Percentiles rank a stretch among this genome's conserved stretches.
phyloP scores from a whole-genome alignment of 2,329 filamentous ascomycete genomes.

The Fusarium sp. region DNA sequence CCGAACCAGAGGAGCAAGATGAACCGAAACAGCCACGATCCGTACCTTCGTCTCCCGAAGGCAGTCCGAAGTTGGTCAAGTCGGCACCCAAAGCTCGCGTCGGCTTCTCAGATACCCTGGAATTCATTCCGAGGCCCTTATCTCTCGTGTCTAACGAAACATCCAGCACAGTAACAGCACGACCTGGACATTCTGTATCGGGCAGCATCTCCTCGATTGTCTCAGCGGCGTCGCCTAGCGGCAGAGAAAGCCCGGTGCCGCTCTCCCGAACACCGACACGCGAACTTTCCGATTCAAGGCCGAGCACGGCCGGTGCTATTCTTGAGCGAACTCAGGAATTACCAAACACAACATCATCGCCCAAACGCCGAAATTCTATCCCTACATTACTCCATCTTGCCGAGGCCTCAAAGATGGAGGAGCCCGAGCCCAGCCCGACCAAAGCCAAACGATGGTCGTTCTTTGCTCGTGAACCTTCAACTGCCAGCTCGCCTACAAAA shows the following conservation, averaged over 20 bases:
- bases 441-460: slow-evolving; percentile 75
- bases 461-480: slow-evolving; percentile 72
- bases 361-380: slow-evolving; percentile 72
- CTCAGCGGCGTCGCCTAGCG: slow-evolving; percentile 66
- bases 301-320: slow-evolving; percentile 81
- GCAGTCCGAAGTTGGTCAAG: slow-evolving; percentile 49
- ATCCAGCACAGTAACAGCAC: slow-evolving; percentile 81
- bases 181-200: slow-evolving; percentile 80
- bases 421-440: slow-evolving; percentile 63
- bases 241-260: slow-evolving; percentile 59
- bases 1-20: slow-evolving; percentile 13
- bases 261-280: slow-evolving; percentile 59
- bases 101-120: slow-evolving; percentile 87
- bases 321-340: slow-evolving; percentile 65
- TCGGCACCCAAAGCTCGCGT: slow-evolving; percentile 74
- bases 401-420: slow-evolving; percentile 53
- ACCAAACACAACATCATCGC: slow-evolving; percentile 51
- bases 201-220: slow-evolving; percentile 86
- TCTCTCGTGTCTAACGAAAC: slow-evolving; percentile 90
- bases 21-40: slow-evolving; percentile 11
- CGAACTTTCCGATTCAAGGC: slow-evolving; percentile 67
- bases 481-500: slow-evolving; percentile 62
- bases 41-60: slow-evolving; percentile 14
- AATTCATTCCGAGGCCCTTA: slow-evolving; percentile 86
- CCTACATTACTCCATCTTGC: slow-evolving; percentile 65